phyloP scores from a whole-genome alignment of 768 basidiomycete species.

The Infundibulicybe gibba region DNA sequence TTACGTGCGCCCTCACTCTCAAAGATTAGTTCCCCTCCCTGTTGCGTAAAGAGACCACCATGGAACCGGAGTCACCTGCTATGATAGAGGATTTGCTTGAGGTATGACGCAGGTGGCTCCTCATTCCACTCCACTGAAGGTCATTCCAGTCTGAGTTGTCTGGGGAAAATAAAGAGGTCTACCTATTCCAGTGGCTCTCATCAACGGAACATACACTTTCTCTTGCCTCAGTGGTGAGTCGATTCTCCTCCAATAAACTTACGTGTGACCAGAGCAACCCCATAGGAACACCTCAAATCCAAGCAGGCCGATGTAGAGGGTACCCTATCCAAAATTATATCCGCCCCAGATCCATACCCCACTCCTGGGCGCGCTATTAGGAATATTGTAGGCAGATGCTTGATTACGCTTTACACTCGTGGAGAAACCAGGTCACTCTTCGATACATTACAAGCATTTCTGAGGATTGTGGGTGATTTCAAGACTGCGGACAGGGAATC shows the following conservation, averaged over 20 bases:
- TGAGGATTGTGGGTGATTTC: conserved; percentile 71
- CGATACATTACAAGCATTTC: conserved; percentile 76
- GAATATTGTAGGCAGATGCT: conserved; percentile 73
- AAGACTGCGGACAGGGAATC: conserved; percentile 63
- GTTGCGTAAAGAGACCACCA: no score
- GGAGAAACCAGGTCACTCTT: conserved; percentile 85
- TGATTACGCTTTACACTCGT: conserved; percentile 68
- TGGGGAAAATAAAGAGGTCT: conserved; percentile 77
- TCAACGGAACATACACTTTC: conserved; percentile 56
- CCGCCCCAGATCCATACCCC: conserved; percentile 65
- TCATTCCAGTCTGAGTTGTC: conserved; percentile 54
- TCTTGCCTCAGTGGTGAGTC: conserved; percentile 48
- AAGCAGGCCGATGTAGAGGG: conserved; percentile 61
- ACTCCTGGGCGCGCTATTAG: conserved; percentile 84
- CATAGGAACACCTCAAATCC: conserved; percentile 64
- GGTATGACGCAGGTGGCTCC: no score
- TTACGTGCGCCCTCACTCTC: no score
- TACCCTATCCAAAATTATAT: conserved; percentile 63
- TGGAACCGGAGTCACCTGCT: no score
- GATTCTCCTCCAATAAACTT: background rate
- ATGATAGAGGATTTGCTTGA: no score
- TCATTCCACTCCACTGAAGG: no score
- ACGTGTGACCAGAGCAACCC: background rate
- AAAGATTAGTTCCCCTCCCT: no score
- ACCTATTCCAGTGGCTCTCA: conserved; percentile 82